phyloP scores from a whole-genome alignment of 140 eudicot species.

The Senecio squalidus region DNA sequence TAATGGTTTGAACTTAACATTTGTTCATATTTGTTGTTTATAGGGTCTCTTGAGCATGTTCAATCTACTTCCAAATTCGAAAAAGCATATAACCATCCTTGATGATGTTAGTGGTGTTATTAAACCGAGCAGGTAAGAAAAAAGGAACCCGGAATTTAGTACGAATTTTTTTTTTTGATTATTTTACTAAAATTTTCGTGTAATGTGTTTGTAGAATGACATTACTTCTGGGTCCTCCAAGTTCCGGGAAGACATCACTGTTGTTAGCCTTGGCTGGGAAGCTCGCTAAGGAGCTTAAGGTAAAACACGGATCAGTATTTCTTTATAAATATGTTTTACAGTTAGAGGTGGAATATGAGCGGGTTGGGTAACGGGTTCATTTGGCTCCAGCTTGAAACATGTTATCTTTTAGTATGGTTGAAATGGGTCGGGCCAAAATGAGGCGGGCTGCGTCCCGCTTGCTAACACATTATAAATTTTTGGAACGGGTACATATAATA shows the following conservation, averaged over 20 bases:
- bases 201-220: conserved; percentile 46
- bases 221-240: conserved; percentile 63
- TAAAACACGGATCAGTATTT: conserved; percentile 3
- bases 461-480: too few relatives aligned
- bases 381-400: not conserved
- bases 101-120: conserved; percentile 71
- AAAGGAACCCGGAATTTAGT: not conserved
- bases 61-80: conserved; percentile 52
- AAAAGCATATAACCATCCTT: conserved; percentile 55
- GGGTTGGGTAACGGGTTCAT: not conserved
- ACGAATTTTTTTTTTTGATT: not conserved
- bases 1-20: not conserved
- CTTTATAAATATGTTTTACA: not conserved
- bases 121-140: conserved; percentile 72
- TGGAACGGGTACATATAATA: too few relatives aligned
- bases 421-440: not conserved
- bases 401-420: not conserved
- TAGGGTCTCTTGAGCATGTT: conserved; percentile 54
- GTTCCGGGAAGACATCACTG: conserved; percentile 59
- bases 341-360: not conserved
- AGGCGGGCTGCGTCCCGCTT: not conserved
- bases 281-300: conserved; percentile 49
- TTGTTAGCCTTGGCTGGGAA: conserved; percentile 57
- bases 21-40: conserved; percentile 4
- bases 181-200: not conserved